A percentile compares a stretch with the other conserved stretches of the same genome.
Evolutionary conservation across 495 filamentous ascomycete genomes (phyloP).

Genomic region (Gamarada debralockiae): DNA sequence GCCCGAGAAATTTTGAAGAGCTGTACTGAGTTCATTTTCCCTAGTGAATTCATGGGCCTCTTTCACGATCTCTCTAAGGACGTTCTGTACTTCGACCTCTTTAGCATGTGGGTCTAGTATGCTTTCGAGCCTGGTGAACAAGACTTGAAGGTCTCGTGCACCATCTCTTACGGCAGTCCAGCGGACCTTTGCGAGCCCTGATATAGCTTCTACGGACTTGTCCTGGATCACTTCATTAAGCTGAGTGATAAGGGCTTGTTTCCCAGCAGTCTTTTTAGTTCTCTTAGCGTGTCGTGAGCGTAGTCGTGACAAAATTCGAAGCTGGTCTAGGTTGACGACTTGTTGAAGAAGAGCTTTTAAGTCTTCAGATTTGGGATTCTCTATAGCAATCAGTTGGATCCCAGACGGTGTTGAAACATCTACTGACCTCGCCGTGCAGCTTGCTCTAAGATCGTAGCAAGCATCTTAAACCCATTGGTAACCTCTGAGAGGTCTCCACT

Average conservation of each 20-base stretch:
- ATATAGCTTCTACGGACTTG: not conserved
- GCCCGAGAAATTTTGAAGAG: slow-evolving; percentile 3
- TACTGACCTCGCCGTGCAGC: slow-evolving; percentile 25
- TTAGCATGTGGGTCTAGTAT: not conserved
- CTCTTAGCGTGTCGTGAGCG: slow-evolving; percentile 15
- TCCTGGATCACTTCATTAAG: not conserved
- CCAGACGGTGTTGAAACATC: not conserved
- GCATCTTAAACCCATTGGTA: slow-evolving; percentile 23
- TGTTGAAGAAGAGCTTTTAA: slow-evolving; percentile 7
- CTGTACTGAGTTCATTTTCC: slow-evolving; percentile 5
- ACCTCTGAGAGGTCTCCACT: slow-evolving; percentile 24
- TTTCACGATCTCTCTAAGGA: slow-evolving; percentile 12
- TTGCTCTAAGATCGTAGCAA: slow-evolving; percentile 24
- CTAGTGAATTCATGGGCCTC: slow-evolving; percentile 2
- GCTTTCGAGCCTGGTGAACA: slow-evolving; percentile 19
- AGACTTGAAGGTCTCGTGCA: slow-evolving; percentile 5
- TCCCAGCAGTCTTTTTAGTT: slow-evolving; percentile 14
- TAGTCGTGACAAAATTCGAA: slow-evolving; percentile 18
- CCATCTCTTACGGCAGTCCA: slow-evolving; percentile 5
- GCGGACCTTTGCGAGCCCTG: not conserved
- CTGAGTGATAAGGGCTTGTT: slow-evolving; percentile 11
- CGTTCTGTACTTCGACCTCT: not conserved
- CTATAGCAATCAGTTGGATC: not conserved
- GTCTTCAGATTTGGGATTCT: slow-evolving; percentile 10
- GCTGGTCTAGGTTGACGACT: slow-evolving; percentile 7